Conservation (phyloP, 1,284 basidiomycete species). For the Trichosporon sp. region DNA sequence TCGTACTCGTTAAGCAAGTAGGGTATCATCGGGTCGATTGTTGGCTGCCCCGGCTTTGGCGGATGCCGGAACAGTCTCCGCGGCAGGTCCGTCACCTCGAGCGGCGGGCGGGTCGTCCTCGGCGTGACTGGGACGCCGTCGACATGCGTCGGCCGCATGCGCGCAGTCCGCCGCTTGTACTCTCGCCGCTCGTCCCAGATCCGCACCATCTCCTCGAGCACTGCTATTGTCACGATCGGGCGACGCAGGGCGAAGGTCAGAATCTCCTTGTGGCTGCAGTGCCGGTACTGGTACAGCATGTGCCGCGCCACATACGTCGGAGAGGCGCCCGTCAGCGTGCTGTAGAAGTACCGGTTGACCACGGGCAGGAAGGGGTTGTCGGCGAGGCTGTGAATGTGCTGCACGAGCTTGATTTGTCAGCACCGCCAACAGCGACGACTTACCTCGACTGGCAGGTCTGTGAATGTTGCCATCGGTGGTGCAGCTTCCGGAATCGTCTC, state of each 20-base stretch:
- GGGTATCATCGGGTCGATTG: constrained; percentile 42
- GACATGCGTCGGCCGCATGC: neutral
- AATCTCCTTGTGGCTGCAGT: constrained; percentile 19
- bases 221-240: constrained; percentile 30
- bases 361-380: constrained; percentile 58
- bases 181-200: constrained; percentile 31
- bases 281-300: constrained; percentile 30
- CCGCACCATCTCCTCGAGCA: constrained; percentile 26
- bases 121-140: constrained; percentile 3
- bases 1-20: constrained; percentile 38
- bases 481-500: neutral
- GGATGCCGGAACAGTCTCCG: constrained; percentile 37
- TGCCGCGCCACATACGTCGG: constrained; percentile 28
- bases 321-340: constrained; percentile 51
- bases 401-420: constrained; percentile 56
- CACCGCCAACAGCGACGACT: neutral
- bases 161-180: constrained; percentile 1
- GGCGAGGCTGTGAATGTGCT: constrained; percentile 64
- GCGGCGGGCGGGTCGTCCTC: neutral
- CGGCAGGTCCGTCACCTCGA: constrained; percentile 32
- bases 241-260: constrained; percentile 29
- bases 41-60: neutral
- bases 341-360: constrained; percentile 54
- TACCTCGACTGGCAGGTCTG: constrained; percentile 28
- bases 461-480: constrained; percentile 7